Evolutionary conservation across 1,284 basidiomycete species (phyloP).

Genomic region (Sparassis latifolia): DNA sequence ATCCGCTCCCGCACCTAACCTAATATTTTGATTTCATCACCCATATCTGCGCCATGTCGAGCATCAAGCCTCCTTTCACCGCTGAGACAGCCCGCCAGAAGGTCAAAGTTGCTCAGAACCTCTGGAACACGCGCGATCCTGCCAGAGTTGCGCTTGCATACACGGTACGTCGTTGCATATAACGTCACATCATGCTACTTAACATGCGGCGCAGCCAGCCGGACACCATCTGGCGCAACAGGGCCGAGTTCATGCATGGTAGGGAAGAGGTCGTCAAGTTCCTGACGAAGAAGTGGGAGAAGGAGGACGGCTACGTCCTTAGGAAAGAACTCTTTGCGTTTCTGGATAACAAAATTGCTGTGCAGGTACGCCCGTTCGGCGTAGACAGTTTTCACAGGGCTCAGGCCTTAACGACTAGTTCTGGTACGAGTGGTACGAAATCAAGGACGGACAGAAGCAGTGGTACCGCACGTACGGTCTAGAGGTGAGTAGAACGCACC

Average conservation of each 20-base stretch:
- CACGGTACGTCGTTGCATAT: conserved; percentile 26
- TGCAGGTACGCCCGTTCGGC: conserved; percentile 27
- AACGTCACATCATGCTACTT: background rate
- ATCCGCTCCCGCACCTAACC: too few relatives aligned
- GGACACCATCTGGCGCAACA: conserved; percentile 56
- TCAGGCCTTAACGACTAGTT: conserved; percentile 30
- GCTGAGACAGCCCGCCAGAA: conserved; percentile 27
- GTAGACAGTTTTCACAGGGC: too few relatives aligned
- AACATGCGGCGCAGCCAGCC: conserved; percentile 11
- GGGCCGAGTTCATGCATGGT: conserved; percentile 45
- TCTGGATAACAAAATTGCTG: conserved; percentile 51
- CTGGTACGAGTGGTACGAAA: conserved; percentile 53
- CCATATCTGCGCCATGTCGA: conserved; percentile 14
- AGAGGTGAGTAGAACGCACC: conserved; percentile 22
- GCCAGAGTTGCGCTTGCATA: conserved; percentile 38
- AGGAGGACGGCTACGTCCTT: conserved; percentile 38
- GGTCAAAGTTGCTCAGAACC: conserved; percentile 28
- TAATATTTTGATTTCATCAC: too few relatives aligned
- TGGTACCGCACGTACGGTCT: conserved; percentile 56
- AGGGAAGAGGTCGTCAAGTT: conserved; percentile 43
- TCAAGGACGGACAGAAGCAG: conserved; percentile 30
- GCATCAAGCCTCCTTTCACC: conserved; percentile 28
- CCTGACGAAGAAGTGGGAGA: conserved; percentile 49
- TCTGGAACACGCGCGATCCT: conserved; percentile 30
- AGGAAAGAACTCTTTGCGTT: conserved; percentile 56